These are phyloP conservation scores for Penicillium subrubescens DNA, from an alignment of 495 filamentous ascomycete species.

Conservation along the genomic window DNA sequence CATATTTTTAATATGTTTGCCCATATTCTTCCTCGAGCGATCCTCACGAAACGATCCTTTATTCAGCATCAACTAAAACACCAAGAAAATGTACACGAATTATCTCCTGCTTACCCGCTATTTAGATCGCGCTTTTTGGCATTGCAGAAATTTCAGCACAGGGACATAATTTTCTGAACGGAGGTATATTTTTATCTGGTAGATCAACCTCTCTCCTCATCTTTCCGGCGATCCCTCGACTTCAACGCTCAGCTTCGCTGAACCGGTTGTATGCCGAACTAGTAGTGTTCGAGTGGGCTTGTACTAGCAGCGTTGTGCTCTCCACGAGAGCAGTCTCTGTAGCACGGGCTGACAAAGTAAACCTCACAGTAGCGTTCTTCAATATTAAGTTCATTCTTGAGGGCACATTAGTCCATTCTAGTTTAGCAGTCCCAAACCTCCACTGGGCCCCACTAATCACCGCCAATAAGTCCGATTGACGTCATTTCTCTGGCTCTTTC, in stretches of 20 bases:
- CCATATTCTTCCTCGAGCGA: background rate
- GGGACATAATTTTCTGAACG: conserved; percentile 3
- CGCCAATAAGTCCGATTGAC: no score
- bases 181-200: conserved; percentile 2
- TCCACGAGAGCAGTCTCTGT: background rate
- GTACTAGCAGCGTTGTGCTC: background rate
- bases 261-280: conserved; percentile 1
- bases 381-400: conserved; percentile 2
- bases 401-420: background rate
- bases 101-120: background rate
- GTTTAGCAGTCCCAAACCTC: no score
- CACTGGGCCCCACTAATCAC: no score
- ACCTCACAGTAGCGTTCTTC: background rate
- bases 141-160: conserved; percentile 3
- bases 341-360: background rate
- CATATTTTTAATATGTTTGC: conserved; percentile 3
- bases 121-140: background rate
- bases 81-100: background rate
- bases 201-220: conserved; percentile 4
- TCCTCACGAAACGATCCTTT: conserved; percentile 3
- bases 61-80: conserved; percentile 1
- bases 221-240: conserved; percentile 1
- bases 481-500: no score
- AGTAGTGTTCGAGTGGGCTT: conserved; percentile 5
- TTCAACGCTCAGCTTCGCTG: conserved; percentile 5